Percentiles rank a stretch among this genome's conserved stretches.
Evolutionary conservation across 2,329 filamentous ascomycete species (phyloP).

Genomic region (Pyricularia grisea): DNA sequence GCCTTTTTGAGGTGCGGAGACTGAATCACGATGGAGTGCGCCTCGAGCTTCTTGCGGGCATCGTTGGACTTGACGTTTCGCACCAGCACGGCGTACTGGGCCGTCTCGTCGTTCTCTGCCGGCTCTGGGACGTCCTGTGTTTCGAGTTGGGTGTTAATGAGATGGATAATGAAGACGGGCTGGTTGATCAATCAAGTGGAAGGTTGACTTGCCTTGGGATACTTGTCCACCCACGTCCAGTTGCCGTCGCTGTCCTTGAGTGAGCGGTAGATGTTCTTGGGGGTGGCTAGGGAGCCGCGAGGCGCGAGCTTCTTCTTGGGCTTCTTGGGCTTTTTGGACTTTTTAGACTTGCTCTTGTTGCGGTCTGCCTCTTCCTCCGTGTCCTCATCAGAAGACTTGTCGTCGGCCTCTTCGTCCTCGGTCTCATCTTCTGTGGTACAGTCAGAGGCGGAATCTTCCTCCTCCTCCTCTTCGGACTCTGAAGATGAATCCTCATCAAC

Average conservation of each 20-base stretch:
- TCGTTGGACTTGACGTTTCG: constrained; percentile 49
- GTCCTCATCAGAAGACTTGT: background rate
- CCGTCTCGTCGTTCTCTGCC: constrained; percentile 51
- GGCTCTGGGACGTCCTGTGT: constrained; percentile 38
- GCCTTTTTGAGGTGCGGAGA: constrained; percentile 49
- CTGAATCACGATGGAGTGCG: constrained; percentile 56
- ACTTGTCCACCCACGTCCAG: constrained; percentile 45
- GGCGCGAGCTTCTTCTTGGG: constrained; percentile 14
- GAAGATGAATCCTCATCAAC: background rate
- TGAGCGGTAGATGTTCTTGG: constrained; percentile 31
- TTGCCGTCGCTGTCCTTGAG: constrained; percentile 37
- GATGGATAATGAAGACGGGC: background rate
- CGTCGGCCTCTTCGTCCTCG: background rate
- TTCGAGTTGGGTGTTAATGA: background rate
- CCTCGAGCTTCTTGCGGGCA: constrained; percentile 48
- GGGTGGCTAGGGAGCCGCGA: constrained; percentile 26
- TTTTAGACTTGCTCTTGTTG: constrained; percentile 4
- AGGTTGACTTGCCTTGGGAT: constrained; percentile 27
- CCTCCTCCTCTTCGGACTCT: background rate
- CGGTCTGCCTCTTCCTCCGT: background rate
- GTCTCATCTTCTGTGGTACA: background rate
- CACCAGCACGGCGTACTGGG: constrained; percentile 50
- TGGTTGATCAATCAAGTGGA: background rate
- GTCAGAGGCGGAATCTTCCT: background rate
- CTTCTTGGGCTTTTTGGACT: constrained; percentile 7